Evolutionary conservation across 495 filamentous ascomycete genomes (phyloP).

Genomic region (Copromyces sp.): DNA sequence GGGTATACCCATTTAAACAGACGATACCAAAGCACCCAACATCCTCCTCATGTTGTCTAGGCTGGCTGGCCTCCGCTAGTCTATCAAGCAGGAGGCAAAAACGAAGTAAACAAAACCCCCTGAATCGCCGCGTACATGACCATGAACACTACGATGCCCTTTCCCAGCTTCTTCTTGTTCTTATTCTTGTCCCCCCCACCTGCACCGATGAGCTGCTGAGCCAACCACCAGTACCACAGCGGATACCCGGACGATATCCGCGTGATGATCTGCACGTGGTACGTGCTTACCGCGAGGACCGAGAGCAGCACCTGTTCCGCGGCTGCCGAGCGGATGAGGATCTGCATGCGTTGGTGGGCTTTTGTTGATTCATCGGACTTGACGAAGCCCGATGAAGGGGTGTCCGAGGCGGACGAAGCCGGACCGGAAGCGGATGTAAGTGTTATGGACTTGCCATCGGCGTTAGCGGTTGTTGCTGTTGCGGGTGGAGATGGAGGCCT

Average conservation of each 20-base stretch:
- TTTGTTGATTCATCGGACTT: neutral
- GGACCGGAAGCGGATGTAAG: neutral
- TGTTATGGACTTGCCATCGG: neutral
- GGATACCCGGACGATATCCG: slow-evolving; percentile 82
- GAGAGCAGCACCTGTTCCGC: slow-evolving; percentile 64
- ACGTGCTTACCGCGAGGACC: slow-evolving; percentile 53
- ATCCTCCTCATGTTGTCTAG: too few relatives aligned
- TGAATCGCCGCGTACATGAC: slow-evolving; percentile 75
- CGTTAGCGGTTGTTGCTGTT: neutral
- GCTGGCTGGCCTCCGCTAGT: too few relatives aligned
- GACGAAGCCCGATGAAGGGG: neutral
- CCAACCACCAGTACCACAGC: slow-evolving; percentile 80
- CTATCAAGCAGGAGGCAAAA: slow-evolving; percentile 73
- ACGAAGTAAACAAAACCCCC: slow-evolving; percentile 76
- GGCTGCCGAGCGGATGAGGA: slow-evolving; percentile 47
- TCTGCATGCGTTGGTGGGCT: slow-evolving; percentile 5
- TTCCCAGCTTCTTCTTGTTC: slow-evolving; percentile 16
- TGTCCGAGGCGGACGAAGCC: neutral
- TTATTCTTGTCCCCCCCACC: slow-evolving; percentile 5
- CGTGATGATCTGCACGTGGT: slow-evolving; percentile 90
- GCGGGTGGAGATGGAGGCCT: neutral
- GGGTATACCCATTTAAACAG: too few relatives aligned
- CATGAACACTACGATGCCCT: slow-evolving; percentile 44
- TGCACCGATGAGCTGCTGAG: slow-evolving; percentile 25
- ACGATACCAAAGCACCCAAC: too few relatives aligned